Conservation (phyloP, 1,284 basidiomycete genomes). For the Leucocoprinus gongylophorus region DNA sequence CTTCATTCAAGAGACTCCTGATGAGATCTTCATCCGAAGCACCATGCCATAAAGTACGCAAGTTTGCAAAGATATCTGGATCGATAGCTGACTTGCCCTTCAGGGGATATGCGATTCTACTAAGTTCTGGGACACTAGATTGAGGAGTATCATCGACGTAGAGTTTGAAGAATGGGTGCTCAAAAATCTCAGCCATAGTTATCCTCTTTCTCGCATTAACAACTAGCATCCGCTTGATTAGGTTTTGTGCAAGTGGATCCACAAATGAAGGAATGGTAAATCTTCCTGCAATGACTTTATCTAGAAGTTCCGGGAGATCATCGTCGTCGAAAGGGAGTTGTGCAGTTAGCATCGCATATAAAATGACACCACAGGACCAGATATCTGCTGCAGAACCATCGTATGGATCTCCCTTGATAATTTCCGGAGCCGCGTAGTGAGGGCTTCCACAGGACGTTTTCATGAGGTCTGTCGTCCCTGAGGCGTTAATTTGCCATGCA, state of each 20-base stretch:
- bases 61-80: slow-evolving; percentile 83
- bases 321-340: slow-evolving; percentile 92
- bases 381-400: slow-evolving; percentile 89
- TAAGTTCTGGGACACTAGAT: slow-evolving; percentile 56
- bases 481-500: slow-evolving; percentile 66
- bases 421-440: slow-evolving; percentile 97
- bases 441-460: slow-evolving; percentile 89
- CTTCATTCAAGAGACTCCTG: slow-evolving; percentile 52
- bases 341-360: slow-evolving; percentile 90
- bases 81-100: slow-evolving; percentile 65
- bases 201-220: slow-evolving; percentile 80
- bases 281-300: slow-evolving; percentile 78
- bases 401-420: slow-evolving; percentile 81
- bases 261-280: slow-evolving; percentile 84
- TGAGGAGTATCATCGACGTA: slow-evolving; percentile 45
- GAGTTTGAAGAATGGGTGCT: slow-evolving; percentile 85
- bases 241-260: slow-evolving; percentile 69
- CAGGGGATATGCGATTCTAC: slow-evolving; percentile 64
- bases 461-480: slow-evolving; percentile 57
- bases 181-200: slow-evolving; percentile 80
- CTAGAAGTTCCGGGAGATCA: slow-evolving; percentile 67
- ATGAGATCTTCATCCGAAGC: slow-evolving; percentile 67
- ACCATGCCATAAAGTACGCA: slow-evolving; percentile 87
- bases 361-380: slow-evolving; percentile 97
- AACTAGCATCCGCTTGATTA: slow-evolving; percentile 85